Evolutionary conservation across 345 rosid genomes (phyloP).

Genomic region (Crucihimalaya himalaica): DNA sequence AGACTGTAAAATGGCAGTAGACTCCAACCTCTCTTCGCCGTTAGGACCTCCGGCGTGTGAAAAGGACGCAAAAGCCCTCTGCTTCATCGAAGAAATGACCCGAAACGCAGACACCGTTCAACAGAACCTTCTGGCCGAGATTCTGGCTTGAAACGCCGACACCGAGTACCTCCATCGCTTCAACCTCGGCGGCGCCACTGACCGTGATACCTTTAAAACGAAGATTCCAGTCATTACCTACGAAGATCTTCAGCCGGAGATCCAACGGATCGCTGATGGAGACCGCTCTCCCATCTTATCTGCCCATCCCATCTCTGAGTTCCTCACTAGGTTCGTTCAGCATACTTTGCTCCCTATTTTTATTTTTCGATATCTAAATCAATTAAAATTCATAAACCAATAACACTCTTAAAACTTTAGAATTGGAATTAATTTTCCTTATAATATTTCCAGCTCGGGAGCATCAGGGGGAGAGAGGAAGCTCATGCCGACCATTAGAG

Average conservation of each 20-base stretch:
- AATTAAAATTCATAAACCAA: neutral
- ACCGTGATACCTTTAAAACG: conserved; percentile 67
- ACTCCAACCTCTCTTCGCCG: conserved; percentile 59
- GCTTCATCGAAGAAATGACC: conserved; percentile 78
- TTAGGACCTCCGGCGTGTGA: conserved; percentile 78
- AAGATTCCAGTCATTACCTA: conserved; percentile 75
- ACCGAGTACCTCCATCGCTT: conserved; percentile 74
- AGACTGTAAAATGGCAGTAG: conserved; percentile 59
- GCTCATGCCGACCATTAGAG: conserved; percentile 88
- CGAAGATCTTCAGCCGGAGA: conserved; percentile 84
- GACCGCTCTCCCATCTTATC: conserved; percentile 85
- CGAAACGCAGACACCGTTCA: conserved; percentile 68
- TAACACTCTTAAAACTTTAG: neutral
- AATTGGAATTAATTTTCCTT: neutral
- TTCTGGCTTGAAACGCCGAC: conserved; percentile 58
- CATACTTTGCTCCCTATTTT: neutral
- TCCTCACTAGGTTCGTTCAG: conserved; percentile 77
- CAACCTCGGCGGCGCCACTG: conserved; percentile 59
- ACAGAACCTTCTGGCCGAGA: conserved; percentile 60
- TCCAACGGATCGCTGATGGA: conserved; percentile 93
- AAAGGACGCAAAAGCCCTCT: conserved; percentile 75
- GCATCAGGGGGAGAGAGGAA: conserved; percentile 99
- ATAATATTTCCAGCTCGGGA: conserved; percentile 64
- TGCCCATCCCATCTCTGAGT: conserved; percentile 87
- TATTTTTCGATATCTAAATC: neutral